Evolutionary conservation across 331 rosid species (phyloP).

Genomic region (Malus hybrid): DNA sequence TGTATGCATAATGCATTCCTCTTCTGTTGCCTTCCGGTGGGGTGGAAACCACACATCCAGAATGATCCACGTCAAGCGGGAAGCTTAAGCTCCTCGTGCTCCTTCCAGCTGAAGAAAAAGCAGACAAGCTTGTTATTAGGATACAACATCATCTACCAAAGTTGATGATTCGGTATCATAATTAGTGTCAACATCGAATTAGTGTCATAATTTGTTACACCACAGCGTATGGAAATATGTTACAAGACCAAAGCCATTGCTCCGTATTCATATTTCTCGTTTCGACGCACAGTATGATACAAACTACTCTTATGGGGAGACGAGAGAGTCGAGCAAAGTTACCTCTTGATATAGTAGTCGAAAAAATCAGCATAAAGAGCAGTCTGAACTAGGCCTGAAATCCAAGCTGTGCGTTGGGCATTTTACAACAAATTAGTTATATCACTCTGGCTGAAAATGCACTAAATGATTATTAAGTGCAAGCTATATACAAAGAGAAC

Average conservation of each 20-base stretch:
- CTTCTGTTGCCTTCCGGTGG: not conserved
- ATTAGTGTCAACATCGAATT: not conserved
- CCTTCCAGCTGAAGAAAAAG: conserved; percentile 29
- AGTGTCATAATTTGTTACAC: not conserved
- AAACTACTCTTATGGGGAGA: not conserved
- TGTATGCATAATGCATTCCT: not conserved
- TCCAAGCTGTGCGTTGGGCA: conserved; percentile 25
- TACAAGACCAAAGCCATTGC: too few relatives aligned
- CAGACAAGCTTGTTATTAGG: not conserved
- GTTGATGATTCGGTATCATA: not conserved
- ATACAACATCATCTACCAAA: not conserved
- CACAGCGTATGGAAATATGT: too few relatives aligned
- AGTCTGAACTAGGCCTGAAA: conserved; percentile 39
- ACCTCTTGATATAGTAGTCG: conserved; percentile 34
- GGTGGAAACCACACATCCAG: not conserved
- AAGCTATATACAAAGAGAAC: not conserved
- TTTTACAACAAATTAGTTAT: not conserved
- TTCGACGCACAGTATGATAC: not conserved
- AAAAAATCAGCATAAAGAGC: conserved; percentile 37
- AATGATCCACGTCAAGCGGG: conserved; percentile 18
- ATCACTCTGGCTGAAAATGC: not conserved
- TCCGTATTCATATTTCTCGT: not conserved
- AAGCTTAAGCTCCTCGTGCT: conserved; percentile 24
- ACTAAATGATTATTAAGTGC: not conserved
- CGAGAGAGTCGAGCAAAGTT: not conserved